These are phyloP conservation scores for Metschnikowia koreensis DNA, from an alignment of 805 yeast species.

Conservation along the genomic window DNA sequence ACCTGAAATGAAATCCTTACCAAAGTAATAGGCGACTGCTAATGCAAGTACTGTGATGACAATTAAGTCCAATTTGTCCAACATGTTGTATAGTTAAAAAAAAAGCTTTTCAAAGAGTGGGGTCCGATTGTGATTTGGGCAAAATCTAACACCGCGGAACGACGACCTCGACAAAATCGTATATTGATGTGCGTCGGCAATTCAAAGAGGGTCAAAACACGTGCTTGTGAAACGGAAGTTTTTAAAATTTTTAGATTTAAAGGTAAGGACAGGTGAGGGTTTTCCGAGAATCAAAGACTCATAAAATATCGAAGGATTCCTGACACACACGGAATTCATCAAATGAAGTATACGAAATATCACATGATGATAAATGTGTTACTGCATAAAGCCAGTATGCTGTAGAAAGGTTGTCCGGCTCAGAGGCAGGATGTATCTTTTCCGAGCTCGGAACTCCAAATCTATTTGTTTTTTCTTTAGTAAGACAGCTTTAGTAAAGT, in stretches of 20 bases:
- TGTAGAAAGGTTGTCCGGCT: background rate
- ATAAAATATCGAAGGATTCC: too few species aligned
- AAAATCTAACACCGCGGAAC: background rate
- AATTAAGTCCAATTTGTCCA: conserved; percentile 70
- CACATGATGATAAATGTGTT: background rate
- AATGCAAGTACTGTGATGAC: conserved; percentile 64
- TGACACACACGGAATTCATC: too few species aligned
- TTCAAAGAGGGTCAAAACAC: background rate
- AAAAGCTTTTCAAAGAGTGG: background rate
- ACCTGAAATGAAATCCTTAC: conserved; percentile 52
- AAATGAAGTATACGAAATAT: background rate
- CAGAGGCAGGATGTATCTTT: too few species aligned
- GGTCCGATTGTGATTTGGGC: background rate
- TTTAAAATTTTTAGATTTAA: background rate
- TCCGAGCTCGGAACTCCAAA: too few species aligned
- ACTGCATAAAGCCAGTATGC: background rate
- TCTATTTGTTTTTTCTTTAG: too few species aligned
- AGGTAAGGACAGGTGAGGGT: background rate
- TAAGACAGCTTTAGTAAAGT: too few species aligned
- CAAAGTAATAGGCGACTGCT: conserved; percentile 65
- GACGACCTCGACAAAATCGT: background rate
- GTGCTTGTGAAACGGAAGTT: background rate
- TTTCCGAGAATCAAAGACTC: too few species aligned
- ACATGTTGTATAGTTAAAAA: conserved; percentile 32
- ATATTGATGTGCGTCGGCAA: background rate